Percentiles rank a stretch among this genome's conserved stretches.
phyloP scores from a whole-genome alignment of 2,329 filamentous ascomycete species.

The Aspergillus quadricinctus region DNA sequence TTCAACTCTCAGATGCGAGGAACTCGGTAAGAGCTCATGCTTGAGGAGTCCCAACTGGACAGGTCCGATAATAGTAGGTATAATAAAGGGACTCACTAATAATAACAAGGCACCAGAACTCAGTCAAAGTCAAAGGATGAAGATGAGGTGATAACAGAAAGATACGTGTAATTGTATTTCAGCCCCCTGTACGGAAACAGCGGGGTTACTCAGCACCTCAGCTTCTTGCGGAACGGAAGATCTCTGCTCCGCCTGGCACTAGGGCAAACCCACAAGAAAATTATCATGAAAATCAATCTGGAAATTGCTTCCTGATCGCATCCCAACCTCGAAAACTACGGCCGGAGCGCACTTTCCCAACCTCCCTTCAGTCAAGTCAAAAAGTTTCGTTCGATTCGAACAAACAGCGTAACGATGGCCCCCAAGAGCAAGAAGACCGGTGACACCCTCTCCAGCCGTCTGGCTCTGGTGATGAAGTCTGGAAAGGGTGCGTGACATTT shows the following conservation, averaged over 20 bases:
- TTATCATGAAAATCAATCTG: conserved; percentile 3
- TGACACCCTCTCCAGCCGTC: conserved; percentile 70
- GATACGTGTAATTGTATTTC: not conserved
- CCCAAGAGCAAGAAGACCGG: conserved; percentile 71
- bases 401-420: conserved; percentile 54
- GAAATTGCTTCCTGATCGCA: not conserved
- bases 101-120: too few relatives aligned
- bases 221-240: conserved; percentile 1
- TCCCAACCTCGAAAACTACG: conserved; percentile 1
- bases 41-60: not conserved
- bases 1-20: not conserved
- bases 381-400: conserved; percentile 20
- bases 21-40: not conserved
- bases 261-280: conserved; percentile 13
- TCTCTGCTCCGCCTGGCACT: not conserved
- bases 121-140: not conserved
- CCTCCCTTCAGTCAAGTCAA: conserved; percentile 6
- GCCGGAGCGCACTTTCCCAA: conserved; percentile 17
- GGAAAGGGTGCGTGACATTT: conserved; percentile 33
- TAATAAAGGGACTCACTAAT: not conserved
- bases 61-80: not conserved
- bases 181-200: not conserved
- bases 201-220: conserved; percentile 2
- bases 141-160: not conserved
- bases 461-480: conserved; percentile 65